phyloP scores from a whole-genome alignment of 2,329 filamentous ascomycete genomes.

The Diplodia corticola region DNA sequence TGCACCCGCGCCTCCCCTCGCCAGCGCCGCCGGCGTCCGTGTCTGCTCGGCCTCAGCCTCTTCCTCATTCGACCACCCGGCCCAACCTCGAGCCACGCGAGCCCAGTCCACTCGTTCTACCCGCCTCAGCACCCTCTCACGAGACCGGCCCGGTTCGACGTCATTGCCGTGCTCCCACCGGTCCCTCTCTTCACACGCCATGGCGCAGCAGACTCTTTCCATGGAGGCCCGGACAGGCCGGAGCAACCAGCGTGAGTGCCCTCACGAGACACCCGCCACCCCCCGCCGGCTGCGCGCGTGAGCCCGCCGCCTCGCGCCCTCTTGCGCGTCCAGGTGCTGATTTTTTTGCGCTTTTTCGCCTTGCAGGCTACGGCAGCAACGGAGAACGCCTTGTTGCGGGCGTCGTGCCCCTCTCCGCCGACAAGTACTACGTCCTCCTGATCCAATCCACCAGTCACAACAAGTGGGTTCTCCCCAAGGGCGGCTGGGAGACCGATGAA shows the following conservation, averaged over 20 bases:
- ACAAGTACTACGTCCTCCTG: constrained; percentile 85
- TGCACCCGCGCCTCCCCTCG: constrained; percentile 34
- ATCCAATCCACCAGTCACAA: constrained; percentile 90
- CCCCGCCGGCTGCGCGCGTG: constrained; percentile 24
- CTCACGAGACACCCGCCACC: constrained; percentile 28
- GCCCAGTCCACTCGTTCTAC: constrained; percentile 27
- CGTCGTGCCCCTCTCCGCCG: constrained; percentile 82
- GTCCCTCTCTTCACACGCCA: constrained; percentile 28
- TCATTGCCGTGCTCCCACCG: neutral
- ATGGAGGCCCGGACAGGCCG: constrained; percentile 72
- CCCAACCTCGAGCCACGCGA: constrained; percentile 23
- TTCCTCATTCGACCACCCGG: constrained; percentile 18
- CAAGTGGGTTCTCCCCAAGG: constrained; percentile 96
- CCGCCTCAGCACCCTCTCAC: constrained; percentile 18
- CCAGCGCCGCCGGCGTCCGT: constrained; percentile 22
- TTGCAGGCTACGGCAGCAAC: constrained; percentile 81
- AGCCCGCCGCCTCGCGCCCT: constrained; percentile 19
- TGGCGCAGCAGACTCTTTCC: constrained; percentile 50
- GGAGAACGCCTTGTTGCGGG: constrained; percentile 95
- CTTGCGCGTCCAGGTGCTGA: constrained; percentile 23
- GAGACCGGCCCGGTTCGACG: constrained; percentile 14
- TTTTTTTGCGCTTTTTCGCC: constrained; percentile 2
- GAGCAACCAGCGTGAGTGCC: constrained; percentile 75
- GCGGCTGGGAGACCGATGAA: constrained; percentile 96
- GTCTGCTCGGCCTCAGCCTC: constrained; percentile 24